These are phyloP conservation scores for Aspergillus pseudonomiae DNA, from an alignment of 2,329 filamentous ascomycete genomes.

Conservation along the genomic window DNA sequence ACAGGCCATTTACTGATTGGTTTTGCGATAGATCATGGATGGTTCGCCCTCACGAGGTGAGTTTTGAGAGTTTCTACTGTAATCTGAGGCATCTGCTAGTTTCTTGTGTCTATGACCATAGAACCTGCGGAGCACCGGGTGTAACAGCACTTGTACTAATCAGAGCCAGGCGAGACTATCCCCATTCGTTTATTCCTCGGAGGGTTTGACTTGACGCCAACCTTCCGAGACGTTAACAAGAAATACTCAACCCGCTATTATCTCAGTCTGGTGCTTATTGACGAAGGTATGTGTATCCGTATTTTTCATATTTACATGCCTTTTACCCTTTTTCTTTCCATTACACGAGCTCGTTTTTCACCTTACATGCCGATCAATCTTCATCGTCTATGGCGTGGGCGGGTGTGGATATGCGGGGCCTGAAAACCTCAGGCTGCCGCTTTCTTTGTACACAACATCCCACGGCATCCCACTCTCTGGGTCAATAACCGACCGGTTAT, in stretches of 20 bases:
- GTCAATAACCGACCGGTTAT: conserved; percentile 42
- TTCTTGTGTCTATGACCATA: too few species aligned
- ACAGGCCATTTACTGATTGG: conserved; percentile 12
- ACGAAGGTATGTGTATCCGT: conserved; percentile 68
- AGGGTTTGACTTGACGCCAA: conserved; percentile 95
- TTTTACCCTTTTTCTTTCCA: neutral
- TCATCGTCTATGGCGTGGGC: neutral
- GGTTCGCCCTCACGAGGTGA: conserved; percentile 93
- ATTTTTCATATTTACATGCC: neutral
- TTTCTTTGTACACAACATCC: conserved; percentile 11
- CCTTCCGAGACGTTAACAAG: conserved; percentile 99
- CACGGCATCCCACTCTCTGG: conserved; percentile 22
- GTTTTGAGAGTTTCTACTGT: conserved; percentile 23
- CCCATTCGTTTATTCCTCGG: conserved; percentile 96
- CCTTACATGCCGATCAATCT: neutral
- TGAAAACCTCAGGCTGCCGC: conserved; percentile 11
- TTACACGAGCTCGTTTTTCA: neutral
- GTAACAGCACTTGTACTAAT: conserved; percentile 22
- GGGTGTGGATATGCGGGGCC: conserved; percentile 18
- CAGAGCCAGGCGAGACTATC: conserved; percentile 73
- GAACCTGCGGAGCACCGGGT: neutral
- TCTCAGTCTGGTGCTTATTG: conserved; percentile 90
- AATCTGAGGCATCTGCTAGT: neutral
- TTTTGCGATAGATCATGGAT: conserved; percentile 79
- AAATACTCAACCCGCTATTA: conserved; percentile 99